phyloP scores from a whole-genome alignment of 768 basidiomycete genomes.

The Sarcodon sp. region DNA sequence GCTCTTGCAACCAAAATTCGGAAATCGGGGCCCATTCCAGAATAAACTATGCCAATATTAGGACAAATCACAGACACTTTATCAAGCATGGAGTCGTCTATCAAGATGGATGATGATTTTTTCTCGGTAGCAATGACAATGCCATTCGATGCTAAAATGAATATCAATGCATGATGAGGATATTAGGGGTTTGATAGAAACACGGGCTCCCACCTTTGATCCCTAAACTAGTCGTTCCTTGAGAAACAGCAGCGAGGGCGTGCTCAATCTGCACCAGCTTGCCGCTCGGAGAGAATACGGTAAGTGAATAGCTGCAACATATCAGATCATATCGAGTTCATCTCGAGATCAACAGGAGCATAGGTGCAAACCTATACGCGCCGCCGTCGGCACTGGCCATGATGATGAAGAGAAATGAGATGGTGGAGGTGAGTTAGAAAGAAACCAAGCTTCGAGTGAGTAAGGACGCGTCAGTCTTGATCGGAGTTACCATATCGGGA shows the following conservation, averaged over 20 bases:
- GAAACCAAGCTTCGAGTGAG: background rate
- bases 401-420: conserved; percentile 7
- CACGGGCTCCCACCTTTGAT: conserved; percentile 70
- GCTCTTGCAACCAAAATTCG: conserved; percentile 89
- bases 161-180: conserved; percentile 5
- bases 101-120: conserved; percentile 94
- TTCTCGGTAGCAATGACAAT: conserved; percentile 99
- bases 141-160: conserved; percentile 78
- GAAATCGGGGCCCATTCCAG: conserved; percentile 99
- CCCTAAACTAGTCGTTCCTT: conserved; percentile 93
- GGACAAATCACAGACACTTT: conserved; percentile 96
- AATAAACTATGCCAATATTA: conserved; percentile 99
- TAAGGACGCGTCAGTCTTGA: too few species aligned
- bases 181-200: background rate
- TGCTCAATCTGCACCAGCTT: conserved; percentile 99
- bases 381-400: conserved; percentile 67
- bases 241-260: conserved; percentile 90
- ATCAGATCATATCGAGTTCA: background rate
- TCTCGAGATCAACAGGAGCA: background rate
- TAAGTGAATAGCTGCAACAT: conserved; percentile 80
- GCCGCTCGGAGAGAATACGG: conserved; percentile 97
- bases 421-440: background rate
- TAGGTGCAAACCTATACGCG: conserved; percentile 15
- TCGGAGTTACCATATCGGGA: background rate
- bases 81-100: conserved; percentile 97